These are phyloP conservation scores for Penicillium expansum DNA, from an alignment of 2,329 filamentous ascomycete species.

Conservation along the genomic window DNA sequence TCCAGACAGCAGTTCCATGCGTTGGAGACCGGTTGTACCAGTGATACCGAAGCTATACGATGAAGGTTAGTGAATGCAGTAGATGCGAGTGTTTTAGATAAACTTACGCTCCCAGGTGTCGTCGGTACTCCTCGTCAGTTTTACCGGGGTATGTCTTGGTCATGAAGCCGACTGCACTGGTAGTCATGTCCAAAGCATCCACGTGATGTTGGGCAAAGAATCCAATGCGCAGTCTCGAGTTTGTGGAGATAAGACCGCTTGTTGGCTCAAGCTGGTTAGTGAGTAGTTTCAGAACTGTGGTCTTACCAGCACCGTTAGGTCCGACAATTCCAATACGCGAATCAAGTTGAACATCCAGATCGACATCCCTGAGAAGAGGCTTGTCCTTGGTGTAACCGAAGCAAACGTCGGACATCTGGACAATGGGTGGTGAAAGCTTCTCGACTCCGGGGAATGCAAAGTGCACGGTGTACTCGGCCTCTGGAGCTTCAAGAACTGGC, in stretches of 20 bases:
- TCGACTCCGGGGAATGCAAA: constrained; percentile 98
- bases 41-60: constrained; percentile 63
- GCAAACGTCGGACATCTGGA: constrained; percentile 89
- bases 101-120: constrained; percentile 85
- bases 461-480: constrained; percentile 91
- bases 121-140: constrained; percentile 93
- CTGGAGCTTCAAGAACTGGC: constrained; percentile 84
- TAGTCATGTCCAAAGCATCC: constrained; percentile 85
- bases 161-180: constrained; percentile 94
- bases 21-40: constrained; percentile 92
- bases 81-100: not conserved
- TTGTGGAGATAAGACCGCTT: constrained; percentile 78
- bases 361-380: constrained; percentile 77
- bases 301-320: constrained; percentile 98
- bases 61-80: not conserved
- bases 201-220: constrained; percentile 99
- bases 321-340: constrained; percentile 99
- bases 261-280: constrained; percentile 78
- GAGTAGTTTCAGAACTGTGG: constrained; percentile 95
- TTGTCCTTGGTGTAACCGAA: constrained; percentile 86
- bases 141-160: constrained; percentile 84
- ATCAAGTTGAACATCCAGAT: constrained; percentile 95
- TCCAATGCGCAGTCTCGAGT: constrained; percentile 83
- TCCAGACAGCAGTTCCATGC: constrained; percentile 90
- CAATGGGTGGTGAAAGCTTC: constrained; percentile 94